These are phyloP conservation scores for Fraxinus paxiana DNA, from an alignment of 305 asterid species.

Conservation along the genomic window DNA sequence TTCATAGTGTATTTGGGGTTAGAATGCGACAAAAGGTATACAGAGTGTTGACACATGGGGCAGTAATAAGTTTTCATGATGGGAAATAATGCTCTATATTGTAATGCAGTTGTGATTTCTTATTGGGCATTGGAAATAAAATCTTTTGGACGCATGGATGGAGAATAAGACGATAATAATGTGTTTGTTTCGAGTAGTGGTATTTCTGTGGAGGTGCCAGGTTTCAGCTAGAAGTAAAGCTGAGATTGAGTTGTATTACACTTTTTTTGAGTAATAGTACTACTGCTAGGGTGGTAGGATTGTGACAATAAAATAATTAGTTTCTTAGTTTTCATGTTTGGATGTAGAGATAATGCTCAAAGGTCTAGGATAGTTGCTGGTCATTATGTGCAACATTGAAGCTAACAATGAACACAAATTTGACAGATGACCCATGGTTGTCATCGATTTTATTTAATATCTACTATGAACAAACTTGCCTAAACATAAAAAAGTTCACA, in stretches of 20 bases:
- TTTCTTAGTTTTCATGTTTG: not conserved
- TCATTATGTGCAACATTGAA: not conserved
- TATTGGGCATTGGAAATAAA: constrained; percentile 5
- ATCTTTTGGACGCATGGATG: not conserved
- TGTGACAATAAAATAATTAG: not conserved
- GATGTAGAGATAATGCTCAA: not conserved
- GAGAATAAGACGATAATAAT: not conserved
- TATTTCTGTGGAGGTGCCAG: not conserved
- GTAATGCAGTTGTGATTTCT: constrained; percentile 11
- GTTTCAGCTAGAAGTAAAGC: not conserved
- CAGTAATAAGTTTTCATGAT: not conserved
- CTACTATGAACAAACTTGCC: not conserved
- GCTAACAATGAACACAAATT: not conserved
- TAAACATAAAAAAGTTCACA: not conserved
- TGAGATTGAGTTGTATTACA: not conserved
- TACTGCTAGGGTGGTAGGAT: not conserved
- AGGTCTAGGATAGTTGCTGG: not conserved
- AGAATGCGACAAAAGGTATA: not conserved
- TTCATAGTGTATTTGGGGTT: not conserved
- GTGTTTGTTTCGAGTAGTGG: constrained; percentile 9
- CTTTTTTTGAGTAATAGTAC: not conserved
- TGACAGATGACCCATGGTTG: not conserved
- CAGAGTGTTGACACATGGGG: not conserved
- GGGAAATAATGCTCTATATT: constrained; percentile 1
- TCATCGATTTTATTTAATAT: not conserved